Percentiles rank a stretch among this genome's conserved stretches.
Evolutionary conservation across 257 asterid species (phyloP).

Genomic region (Eustoma russellianum): DNA sequence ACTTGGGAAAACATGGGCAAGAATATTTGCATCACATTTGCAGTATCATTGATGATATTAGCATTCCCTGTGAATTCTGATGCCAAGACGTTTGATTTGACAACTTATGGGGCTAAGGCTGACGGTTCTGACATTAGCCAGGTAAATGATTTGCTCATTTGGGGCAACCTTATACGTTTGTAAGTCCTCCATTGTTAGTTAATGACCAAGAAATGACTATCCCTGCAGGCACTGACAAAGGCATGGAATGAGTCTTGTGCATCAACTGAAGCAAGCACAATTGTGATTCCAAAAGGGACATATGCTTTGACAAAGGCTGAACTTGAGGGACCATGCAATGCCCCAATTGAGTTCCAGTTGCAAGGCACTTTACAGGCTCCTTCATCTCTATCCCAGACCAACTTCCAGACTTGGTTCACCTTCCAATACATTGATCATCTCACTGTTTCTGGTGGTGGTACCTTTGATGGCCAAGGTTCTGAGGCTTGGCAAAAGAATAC

Average conservation of each 20-base stretch:
- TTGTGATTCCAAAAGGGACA: constrained; percentile 28
- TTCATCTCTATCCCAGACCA: background rate
- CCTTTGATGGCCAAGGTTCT: constrained; percentile 2
- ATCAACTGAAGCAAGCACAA: constrained; percentile 11
- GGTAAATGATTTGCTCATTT: background rate
- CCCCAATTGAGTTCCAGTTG: background rate
- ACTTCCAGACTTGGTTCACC: background rate
- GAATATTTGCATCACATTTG: background rate
- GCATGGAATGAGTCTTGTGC: constrained; percentile 35
- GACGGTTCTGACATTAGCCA: constrained; percentile 13
- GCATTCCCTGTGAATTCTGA: background rate
- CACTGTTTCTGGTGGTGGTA: background rate
- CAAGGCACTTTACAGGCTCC: constrained; percentile 1
- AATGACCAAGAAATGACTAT: background rate
- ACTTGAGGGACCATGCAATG: background rate
- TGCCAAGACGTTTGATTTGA: constrained; percentile 4
- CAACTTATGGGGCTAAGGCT: constrained; percentile 5
- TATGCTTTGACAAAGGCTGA: constrained; percentile 13
- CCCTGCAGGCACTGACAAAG: constrained; percentile 22
- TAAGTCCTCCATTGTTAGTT: background rate
- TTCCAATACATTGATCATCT: background rate
- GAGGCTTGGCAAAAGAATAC: background rate
- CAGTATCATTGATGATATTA: background rate
- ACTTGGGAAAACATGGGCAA: background rate
- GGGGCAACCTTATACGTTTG: background rate